A percentile compares a stretch with the other conserved stretches of the same genome.
These are phyloP conservation scores for Leccinum boreale DNA, from an alignment of 768 basidiomycete species.

Conservation along the genomic window DNA sequence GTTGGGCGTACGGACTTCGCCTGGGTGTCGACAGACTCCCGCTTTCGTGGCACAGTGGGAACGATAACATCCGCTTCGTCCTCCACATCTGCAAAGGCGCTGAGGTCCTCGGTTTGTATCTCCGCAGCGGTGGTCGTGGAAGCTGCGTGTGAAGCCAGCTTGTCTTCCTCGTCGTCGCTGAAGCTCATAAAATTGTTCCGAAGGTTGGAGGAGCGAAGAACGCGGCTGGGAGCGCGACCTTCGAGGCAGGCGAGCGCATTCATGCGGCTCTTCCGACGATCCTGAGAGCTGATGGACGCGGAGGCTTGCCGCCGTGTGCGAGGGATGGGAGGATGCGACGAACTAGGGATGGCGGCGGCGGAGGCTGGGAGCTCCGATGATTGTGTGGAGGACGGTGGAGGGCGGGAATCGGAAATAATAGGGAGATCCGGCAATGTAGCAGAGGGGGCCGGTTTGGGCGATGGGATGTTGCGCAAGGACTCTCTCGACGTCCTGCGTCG, in stretches of 20 bases:
- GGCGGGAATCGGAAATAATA: background rate
- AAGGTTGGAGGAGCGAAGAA: conserved; percentile 11
- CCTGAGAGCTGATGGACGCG: conserved; percentile 44
- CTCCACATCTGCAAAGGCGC: conserved; percentile 30
- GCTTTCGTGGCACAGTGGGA: conserved; percentile 13
- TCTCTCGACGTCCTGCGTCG: conserved; percentile 38
- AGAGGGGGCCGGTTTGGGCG: conserved; percentile 59
- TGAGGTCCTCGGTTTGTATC: conserved; percentile 21
- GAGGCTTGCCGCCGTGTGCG: conserved; percentile 18
- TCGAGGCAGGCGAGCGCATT: conserved; percentile 65
- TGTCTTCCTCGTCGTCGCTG: conserved; percentile 61
- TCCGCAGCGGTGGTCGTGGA: conserved; percentile 9
- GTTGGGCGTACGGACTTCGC: conserved; percentile 7
- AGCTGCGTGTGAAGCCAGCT: conserved; percentile 7
- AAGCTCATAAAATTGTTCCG: conserved; percentile 63
- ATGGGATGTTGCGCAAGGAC: conserved; percentile 49
- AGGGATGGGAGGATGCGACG: conserved; percentile 12
- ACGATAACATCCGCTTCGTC: conserved; percentile 29
- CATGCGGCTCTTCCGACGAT: conserved; percentile 47
- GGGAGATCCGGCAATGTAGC: conserved; percentile 48
- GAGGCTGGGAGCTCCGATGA: conserved; percentile 14
- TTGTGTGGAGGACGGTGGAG: background rate
- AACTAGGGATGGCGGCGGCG: conserved; percentile 13
- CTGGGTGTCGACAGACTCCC: conserved; percentile 4
- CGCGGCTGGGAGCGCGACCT: conserved; percentile 37